A percentile compares a stretch with the other conserved stretches of the same genome.
Conservation (phyloP, 2,329 filamentous ascomycete genomes). For the Neurospora sp. region DNA sequence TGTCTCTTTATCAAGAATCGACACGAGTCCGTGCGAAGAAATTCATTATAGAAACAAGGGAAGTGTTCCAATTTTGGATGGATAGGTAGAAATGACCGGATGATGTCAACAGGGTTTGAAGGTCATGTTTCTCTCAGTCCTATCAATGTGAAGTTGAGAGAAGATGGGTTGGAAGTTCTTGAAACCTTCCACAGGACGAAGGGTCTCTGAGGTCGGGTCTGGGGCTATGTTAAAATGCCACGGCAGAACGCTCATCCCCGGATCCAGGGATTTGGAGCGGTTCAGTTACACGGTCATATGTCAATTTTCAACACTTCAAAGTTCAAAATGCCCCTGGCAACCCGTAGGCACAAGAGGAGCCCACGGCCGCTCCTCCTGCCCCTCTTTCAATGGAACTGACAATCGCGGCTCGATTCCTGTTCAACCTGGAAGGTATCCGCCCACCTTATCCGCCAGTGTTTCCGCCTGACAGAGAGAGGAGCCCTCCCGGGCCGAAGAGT, state of each 20-base stretch:
- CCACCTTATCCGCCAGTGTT: not conserved
- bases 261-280: not conserved
- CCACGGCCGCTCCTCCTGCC: not conserved
- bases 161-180: not conserved
- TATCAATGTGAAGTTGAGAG: not conserved
- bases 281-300: not conserved
- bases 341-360: not conserved
- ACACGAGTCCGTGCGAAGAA: not conserved
- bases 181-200: not conserved
- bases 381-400: not conserved
- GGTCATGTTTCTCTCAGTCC: not conserved
- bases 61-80: not conserved
- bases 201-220: not conserved
- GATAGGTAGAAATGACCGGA: not conserved
- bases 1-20: not conserved
- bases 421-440: not conserved
- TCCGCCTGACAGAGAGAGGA: not conserved
- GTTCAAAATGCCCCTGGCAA: not conserved
- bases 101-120: not conserved
- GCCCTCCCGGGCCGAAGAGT: not conserved
- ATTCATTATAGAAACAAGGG: not conserved
- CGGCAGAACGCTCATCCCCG: not conserved
- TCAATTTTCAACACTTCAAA: not conserved
- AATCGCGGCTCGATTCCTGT: not conserved
- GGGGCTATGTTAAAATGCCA: not conserved